Percentiles rank a stretch among this genome's conserved stretches.
phyloP scores from a whole-genome alignment of 495 filamentous ascomycete species.

The Daldinia decipiens region DNA sequence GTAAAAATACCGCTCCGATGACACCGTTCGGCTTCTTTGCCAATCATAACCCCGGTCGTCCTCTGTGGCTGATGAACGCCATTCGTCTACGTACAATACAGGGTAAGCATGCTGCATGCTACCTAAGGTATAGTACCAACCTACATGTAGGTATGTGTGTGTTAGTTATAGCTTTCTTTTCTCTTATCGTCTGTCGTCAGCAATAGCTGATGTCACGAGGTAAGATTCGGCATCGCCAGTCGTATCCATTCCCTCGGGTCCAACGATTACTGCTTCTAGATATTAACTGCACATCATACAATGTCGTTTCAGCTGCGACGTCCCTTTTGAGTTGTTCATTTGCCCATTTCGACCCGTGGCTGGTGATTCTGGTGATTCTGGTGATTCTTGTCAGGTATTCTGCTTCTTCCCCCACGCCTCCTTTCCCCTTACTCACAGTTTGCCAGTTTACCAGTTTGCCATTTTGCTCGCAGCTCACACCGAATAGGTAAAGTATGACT shows the following conservation, averaged over 20 bases:
- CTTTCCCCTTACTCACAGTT: background rate
- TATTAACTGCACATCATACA: conserved; percentile 19
- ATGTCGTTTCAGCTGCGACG: conserved; percentile 28
- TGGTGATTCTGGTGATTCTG: conserved; percentile 1
- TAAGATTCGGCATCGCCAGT: conserved; percentile 39
- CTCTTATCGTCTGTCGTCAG: conserved; percentile 1
- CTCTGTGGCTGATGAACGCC: conserved; percentile 41
- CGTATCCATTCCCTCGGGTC: conserved; percentile 35
- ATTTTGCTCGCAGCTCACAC: conserved; percentile 16
- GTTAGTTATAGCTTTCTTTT: no score
- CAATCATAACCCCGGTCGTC: conserved; percentile 40
- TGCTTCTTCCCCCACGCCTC: conserved; percentile 27
- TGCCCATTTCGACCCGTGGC: conserved; percentile 11
- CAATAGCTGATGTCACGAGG: conserved; percentile 1
- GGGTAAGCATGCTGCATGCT: no score
- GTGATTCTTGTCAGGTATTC: no score
- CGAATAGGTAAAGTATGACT: conserved; percentile 34
- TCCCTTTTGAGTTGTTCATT: conserved; percentile 1
- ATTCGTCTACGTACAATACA: conserved; percentile 6
- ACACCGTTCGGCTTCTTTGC: conserved; percentile 15
- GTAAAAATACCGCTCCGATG: conserved; percentile 24
- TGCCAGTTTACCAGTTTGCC: background rate
- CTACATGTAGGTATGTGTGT: no score
- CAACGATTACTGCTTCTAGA: conserved; percentile 21
- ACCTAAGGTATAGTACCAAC: no score